These are phyloP conservation scores for Amoebophrya sp. DNA, from an alignment of 169 alveolate genomes.

Conservation along the genomic window DNA sequence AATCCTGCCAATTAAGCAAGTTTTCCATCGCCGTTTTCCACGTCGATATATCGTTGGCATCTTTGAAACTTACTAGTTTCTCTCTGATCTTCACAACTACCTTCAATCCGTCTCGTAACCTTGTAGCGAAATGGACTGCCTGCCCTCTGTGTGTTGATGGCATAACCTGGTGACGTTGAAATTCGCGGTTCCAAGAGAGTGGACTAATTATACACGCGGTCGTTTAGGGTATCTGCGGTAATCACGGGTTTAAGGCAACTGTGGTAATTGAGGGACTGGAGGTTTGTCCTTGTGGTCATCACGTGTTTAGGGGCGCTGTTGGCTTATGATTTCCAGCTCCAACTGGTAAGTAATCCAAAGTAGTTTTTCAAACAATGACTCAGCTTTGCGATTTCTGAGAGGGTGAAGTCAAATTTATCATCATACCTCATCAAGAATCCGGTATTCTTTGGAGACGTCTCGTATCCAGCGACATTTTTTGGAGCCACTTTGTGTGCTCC, in stretches of 20 bases:
- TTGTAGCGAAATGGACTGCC: background rate
- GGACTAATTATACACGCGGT: background rate
- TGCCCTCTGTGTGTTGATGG: background rate
- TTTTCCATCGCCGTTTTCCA: background rate
- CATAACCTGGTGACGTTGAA: background rate
- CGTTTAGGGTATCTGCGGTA: background rate
- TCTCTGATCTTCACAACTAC: background rate
- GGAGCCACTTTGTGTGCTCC: background rate
- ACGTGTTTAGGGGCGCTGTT: too few species aligned
- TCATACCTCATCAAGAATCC: background rate
- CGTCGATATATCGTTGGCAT: background rate
- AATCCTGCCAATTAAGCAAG: background rate
- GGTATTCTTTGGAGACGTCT: background rate
- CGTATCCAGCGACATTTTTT: slow-evolving; percentile 6
- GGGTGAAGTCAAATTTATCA: background rate
- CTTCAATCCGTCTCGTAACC: background rate
- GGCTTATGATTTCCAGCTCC: background rate
- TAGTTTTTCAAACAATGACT: background rate
- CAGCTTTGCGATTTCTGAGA: background rate
- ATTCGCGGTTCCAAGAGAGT: background rate
- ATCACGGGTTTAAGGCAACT: background rate
- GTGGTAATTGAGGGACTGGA: too few species aligned
- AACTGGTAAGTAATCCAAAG: background rate
- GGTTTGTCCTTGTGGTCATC: too few species aligned
- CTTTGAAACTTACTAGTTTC: background rate